Percentiles rank a stretch among this genome's conserved stretches.
Evolutionary conservation across 805 yeast genomes (phyloP).

Genomic region (Zygoascus biomembranicola): DNA sequence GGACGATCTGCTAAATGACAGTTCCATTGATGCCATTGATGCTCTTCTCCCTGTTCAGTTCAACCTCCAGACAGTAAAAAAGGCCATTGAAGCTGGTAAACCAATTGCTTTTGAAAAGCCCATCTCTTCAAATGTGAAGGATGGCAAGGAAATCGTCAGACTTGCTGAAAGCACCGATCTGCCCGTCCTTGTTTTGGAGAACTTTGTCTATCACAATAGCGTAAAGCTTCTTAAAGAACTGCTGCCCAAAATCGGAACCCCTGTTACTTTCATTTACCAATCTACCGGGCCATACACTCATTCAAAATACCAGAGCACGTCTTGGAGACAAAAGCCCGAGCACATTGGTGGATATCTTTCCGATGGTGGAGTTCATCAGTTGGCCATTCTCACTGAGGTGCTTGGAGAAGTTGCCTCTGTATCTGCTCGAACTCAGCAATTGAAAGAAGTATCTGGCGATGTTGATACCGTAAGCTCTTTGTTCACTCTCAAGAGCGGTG

Average conservation of each 20-base stretch:
- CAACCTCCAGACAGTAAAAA: constrained; percentile 59
- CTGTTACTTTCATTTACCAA: constrained; percentile 30
- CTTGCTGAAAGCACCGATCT: constrained; percentile 52
- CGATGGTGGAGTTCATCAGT: constrained; percentile 96
- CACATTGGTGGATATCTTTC: constrained; percentile 89
- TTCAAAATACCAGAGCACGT: constrained; percentile 46
- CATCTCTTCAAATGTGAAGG: constrained; percentile 74
- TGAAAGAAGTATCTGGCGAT: constrained; percentile 68
- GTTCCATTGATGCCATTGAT: constrained; percentile 68
- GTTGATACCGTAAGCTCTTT: constrained; percentile 76
- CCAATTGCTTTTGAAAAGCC: constrained; percentile 87
- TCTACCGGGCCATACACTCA: constrained; percentile 45
- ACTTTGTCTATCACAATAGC: constrained; percentile 71
- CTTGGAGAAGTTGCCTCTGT: constrained; percentile 67
- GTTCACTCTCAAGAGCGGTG: constrained; percentile 48
- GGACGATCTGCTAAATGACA: constrained; percentile 59
- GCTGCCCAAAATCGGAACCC: constrained; percentile 63
- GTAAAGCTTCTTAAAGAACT: constrained; percentile 46
- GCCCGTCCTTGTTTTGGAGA: constrained; percentile 75
- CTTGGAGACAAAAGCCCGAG: constrained; percentile 86
- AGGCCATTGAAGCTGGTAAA: constrained; percentile 65
- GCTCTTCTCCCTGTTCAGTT: constrained; percentile 83
- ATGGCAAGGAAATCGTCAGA: constrained; percentile 72
- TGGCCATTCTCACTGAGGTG: constrained; percentile 76
- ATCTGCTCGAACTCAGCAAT: constrained; percentile 70